Evolutionary conservation across 2,329 filamentous ascomycete genomes (phyloP).

Genomic region (Thielaviopsis ethacetica): DNA sequence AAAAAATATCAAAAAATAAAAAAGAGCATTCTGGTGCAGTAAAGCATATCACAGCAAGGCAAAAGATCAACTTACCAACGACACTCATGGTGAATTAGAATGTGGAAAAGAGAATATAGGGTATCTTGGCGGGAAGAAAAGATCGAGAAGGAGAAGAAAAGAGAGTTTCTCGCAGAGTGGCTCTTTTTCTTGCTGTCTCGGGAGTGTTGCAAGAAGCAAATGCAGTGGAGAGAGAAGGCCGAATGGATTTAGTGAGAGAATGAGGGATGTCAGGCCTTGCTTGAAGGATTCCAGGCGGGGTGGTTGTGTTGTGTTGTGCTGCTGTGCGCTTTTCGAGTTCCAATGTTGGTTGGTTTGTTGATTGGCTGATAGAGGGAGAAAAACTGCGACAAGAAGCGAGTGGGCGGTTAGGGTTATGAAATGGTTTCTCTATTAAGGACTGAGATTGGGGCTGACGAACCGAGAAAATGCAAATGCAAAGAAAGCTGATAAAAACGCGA

Average conservation of each 20-base stretch:
- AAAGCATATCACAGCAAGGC: not conserved
- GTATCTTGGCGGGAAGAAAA: not conserved
- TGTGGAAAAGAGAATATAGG: conserved; percentile 5
- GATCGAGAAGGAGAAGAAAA: not conserved
- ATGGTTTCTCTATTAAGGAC: too few relatives aligned
- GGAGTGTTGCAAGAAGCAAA: not conserved
- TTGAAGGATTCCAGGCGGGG: conserved; percentile 7
- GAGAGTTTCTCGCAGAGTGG: conserved; percentile 6
- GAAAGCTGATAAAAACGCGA: too few relatives aligned
- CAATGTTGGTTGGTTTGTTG: not conserved
- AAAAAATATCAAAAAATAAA: not conserved
- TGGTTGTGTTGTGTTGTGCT: conserved; percentile 6
- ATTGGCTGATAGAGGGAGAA: too few relatives aligned
- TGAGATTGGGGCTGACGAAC: too few relatives aligned
- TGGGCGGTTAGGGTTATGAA: too few relatives aligned
- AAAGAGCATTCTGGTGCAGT: not conserved
- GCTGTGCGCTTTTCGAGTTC: not conserved
- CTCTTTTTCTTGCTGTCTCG: not conserved
- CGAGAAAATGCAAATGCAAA: too few relatives aligned
- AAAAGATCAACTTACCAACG: conserved; percentile 9
- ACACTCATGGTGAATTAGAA: conserved; percentile 11
- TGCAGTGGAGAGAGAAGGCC: conserved; percentile 1
- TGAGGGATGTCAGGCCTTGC: conserved; percentile 1
- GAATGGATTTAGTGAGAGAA: conserved; percentile 5
- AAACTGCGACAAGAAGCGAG: too few relatives aligned